A percentile compares a stretch with the other conserved stretches of the same genome.
Conservation (phyloP, 495 filamentous ascomycete species). For the Evansstolkia leycettana region DNA sequence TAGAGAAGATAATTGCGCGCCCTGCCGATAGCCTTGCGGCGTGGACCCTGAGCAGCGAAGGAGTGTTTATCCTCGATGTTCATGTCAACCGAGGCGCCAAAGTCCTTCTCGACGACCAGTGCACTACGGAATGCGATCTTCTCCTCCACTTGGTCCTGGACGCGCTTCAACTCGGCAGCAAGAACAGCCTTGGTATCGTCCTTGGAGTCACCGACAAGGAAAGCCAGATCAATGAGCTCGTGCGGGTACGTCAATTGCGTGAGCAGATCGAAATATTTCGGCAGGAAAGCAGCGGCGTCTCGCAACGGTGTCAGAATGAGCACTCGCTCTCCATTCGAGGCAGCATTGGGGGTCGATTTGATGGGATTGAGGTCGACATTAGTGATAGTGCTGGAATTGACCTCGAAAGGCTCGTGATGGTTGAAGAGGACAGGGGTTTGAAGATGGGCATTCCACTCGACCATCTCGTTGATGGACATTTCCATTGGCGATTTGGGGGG, state of each 20-base stretch:
- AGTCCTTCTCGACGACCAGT: constrained; percentile 79
- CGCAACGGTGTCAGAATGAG: constrained; percentile 89
- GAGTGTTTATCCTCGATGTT: constrained; percentile 70
- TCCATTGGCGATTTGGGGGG: constrained; percentile 87
- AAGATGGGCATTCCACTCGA: constrained; percentile 74
- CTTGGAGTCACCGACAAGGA: constrained; percentile 81
- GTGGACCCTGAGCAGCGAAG: constrained; percentile 78
- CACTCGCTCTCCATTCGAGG: constrained; percentile 73
- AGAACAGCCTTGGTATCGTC: constrained; percentile 83
- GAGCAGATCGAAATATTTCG: constrained; percentile 87
- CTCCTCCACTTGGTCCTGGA: constrained; percentile 67
- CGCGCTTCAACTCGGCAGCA: constrained; percentile 68
- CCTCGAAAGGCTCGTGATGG: constrained; percentile 73
- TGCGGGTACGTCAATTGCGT: constrained; percentile 88
- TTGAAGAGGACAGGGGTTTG: constrained; percentile 94
- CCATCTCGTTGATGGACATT: constrained; percentile 83
- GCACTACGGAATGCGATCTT: constrained; percentile 72
- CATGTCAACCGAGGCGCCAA: constrained; percentile 57
- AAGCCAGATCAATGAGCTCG: constrained; percentile 86
- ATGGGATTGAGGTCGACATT: constrained; percentile 77
- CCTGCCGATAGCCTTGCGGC: constrained; percentile 78
- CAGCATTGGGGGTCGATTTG: constrained; percentile 65
- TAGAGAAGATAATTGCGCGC: constrained; percentile 88
- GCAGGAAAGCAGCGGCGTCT: constrained; percentile 71
- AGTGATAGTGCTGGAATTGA: constrained; percentile 69